A percentile compares a stretch with the other conserved stretches of the same genome.
These are phyloP conservation scores for Phalaenopsis equestris DNA, from an alignment of 106 monocot species.

Conservation along the genomic window DNA sequence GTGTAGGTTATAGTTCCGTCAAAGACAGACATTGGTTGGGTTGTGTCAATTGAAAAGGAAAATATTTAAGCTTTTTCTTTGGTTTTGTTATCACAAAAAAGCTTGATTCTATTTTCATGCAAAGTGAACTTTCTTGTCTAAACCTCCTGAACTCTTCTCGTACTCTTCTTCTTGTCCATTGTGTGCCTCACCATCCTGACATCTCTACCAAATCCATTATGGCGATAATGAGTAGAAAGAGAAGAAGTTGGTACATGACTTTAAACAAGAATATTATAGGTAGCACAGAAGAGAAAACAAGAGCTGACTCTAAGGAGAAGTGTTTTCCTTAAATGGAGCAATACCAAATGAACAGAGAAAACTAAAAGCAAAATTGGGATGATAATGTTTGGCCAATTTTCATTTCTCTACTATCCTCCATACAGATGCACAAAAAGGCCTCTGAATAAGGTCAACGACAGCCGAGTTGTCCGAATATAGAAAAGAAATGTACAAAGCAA, in stretches of 20 bases:
- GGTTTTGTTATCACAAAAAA: not conserved
- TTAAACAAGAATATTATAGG: not conserved
- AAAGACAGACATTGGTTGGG: not conserved
- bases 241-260: not conserved
- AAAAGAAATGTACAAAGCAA: too few relatives aligned
- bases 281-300: not conserved
- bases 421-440: too few relatives aligned
- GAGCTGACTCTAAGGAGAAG: too few relatives aligned
- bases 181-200: not conserved
- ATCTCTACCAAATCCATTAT: not conserved
- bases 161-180: too few relatives aligned
- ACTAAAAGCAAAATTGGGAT: too few relatives aligned
- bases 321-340: too few relatives aligned
- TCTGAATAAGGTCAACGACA: too few relatives aligned
- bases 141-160: not conserved
- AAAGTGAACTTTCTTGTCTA: not conserved
- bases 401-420: too few relatives aligned
- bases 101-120: not conserved
- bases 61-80: not conserved
- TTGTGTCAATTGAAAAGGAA: not conserved
- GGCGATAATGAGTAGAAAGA: not conserved
- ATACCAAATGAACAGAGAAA: too few relatives aligned
- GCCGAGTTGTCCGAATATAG: too few relatives aligned
- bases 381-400: too few relatives aligned
- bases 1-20: not conserved